Evolutionary conservation across 441 rosid genomes (phyloP).

Genomic region (Aquilaria agallochum): DNA sequence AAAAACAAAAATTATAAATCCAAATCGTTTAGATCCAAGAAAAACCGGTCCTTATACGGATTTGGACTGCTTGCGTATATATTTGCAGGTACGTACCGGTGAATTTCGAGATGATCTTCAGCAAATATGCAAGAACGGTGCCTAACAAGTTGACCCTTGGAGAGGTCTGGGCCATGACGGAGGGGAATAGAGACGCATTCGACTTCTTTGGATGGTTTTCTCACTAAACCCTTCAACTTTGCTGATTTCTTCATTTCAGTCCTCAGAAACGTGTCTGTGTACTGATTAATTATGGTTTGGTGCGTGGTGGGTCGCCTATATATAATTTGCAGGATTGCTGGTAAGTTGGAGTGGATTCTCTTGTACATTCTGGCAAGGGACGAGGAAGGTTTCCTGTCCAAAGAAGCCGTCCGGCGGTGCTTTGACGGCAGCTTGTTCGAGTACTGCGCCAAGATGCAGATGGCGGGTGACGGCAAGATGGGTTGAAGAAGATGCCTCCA

Average conservation of each 20-base stretch:
- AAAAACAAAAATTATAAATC: no score
- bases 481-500: not conserved
- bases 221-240: not conserved
- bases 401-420: conserved; percentile 15
- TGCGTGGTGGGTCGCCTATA: no score
- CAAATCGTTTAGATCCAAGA: no score
- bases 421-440: conserved; percentile 22
- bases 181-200: conserved; percentile 5
- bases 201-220: conserved; percentile 12
- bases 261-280: not conserved
- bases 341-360: conserved; percentile 16
- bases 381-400: conserved; percentile 11
- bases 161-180: conserved; percentile 17
- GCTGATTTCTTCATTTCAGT: no score
- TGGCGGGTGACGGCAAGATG: conserved; percentile 5
- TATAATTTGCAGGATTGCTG: conserved; percentile 7
- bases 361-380: conserved; percentile 15
- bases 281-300: not conserved
- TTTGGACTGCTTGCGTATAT: not conserved
- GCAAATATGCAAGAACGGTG: conserved; percentile 15
- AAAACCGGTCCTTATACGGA: not conserved
- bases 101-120: conserved; percentile 12
- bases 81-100: conserved; percentile 36
- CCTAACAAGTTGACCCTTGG: conserved; percentile 10
- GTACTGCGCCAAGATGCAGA: conserved; percentile 9